Evolutionary conservation across 164 flowering plant species (phyloP).

Genomic region (Piper betle): DNA sequence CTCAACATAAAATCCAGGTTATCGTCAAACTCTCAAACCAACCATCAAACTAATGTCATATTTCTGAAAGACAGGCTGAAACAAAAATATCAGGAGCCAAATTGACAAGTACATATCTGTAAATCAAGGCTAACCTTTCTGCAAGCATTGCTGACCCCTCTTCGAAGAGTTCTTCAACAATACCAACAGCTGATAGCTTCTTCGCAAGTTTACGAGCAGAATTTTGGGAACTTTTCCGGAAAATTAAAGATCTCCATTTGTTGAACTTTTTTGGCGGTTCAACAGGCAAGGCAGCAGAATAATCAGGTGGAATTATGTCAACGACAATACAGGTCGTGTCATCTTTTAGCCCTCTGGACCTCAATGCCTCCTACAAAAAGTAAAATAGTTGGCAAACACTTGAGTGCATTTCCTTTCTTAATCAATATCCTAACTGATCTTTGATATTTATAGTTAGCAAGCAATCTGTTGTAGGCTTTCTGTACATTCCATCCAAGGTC

Average conservation of each 20-base stretch:
- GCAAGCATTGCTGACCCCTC: slow-evolving; percentile 96
- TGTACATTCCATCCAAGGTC: no score
- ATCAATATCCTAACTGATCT: no score
- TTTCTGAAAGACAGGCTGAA: not conserved
- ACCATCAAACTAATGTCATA: not conserved
- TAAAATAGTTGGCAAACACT: not conserved
- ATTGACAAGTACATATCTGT: not conserved
- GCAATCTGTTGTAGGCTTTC: no score
- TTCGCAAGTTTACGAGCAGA: slow-evolving; percentile 46
- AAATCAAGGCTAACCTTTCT: slow-evolving; percentile 46
- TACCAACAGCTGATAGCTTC: slow-evolving; percentile 59
- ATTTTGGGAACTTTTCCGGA: slow-evolving; percentile 40
- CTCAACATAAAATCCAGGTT: no score
- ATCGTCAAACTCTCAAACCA: no score
- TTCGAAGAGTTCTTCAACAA: slow-evolving; percentile 83
- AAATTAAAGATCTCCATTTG: slow-evolving; percentile 41
- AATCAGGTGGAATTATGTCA: slow-evolving; percentile 76
- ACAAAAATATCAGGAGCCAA: not conserved
- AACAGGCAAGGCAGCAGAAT: slow-evolving; percentile 20
- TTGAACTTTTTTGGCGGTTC: slow-evolving; percentile 52
- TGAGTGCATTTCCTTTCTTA: no score
- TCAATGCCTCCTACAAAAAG: slow-evolving; percentile 52
- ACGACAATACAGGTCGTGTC: slow-evolving; percentile 89
- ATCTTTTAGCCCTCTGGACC: slow-evolving; percentile 72
- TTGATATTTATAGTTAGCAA: no score